Percentiles rank a stretch among this genome's conserved stretches.
phyloP scores from a whole-genome alignment of 805 yeast species.

The Saturnispora galanensis region DNA sequence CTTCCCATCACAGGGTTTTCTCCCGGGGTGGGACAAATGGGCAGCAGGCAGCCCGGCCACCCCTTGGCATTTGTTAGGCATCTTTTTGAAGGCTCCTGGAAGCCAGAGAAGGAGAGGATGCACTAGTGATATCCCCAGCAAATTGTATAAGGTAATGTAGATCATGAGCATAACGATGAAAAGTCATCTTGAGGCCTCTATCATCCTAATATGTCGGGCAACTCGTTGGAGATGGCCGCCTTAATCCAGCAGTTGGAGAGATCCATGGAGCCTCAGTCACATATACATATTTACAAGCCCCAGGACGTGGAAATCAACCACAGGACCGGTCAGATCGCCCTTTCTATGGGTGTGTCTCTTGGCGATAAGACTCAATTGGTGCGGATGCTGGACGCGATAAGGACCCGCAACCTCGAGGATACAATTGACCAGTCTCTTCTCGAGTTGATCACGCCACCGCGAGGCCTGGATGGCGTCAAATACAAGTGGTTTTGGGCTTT shows the following conservation, averaged over 20 bases:
- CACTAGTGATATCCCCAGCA: background rate
- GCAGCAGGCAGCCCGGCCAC: slow-evolving; percentile 35
- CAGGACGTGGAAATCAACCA: too few relatives aligned
- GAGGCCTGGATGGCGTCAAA: slow-evolving; percentile 3
- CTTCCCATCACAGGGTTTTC: slow-evolving; percentile 63
- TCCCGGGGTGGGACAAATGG: slow-evolving; percentile 67
- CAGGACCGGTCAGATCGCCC: too few relatives aligned
- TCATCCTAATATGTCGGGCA: too few relatives aligned
- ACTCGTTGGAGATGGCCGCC: too few relatives aligned
- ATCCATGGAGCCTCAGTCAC: too few relatives aligned
- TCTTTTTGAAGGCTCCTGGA: slow-evolving; percentile 61
- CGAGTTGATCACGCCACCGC: background rate
- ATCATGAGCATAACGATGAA: background rate
- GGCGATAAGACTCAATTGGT: background rate
- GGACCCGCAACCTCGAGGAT: background rate
- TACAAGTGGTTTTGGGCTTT: slow-evolving; percentile 8
- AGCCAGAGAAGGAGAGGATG: slow-evolving; percentile 24
- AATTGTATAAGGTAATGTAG: too few relatives aligned
- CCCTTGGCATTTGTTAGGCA: slow-evolving; percentile 51
- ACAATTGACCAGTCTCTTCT: background rate
- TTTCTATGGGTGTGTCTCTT: background rate
- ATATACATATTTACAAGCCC: too few relatives aligned
- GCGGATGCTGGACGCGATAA: background rate
- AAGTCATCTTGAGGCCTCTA: too few relatives aligned
- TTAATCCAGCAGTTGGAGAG: too few relatives aligned